These are phyloP conservation scores for Acer campestre DNA, from an alignment of 345 rosid species.

Conservation along the genomic window DNA sequence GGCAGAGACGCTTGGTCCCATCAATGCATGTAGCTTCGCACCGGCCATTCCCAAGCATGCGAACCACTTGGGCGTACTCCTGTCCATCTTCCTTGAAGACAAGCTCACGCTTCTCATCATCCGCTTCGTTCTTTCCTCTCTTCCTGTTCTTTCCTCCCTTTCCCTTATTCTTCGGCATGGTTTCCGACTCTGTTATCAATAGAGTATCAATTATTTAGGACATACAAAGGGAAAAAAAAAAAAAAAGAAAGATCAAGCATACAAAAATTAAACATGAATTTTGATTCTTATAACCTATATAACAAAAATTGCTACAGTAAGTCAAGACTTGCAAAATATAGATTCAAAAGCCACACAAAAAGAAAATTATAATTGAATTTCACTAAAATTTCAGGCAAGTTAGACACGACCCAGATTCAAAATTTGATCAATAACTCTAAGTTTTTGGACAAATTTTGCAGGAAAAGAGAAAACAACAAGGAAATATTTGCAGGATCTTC, in stretches of 20 bases:
- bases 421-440: not conserved
- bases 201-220: conserved; percentile 24
- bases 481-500: not conserved
- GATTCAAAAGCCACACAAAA: not conserved
- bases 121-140: conserved; percentile 87
- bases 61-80: conserved; percentile 71
- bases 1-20: conserved; percentile 65
- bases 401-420: not conserved
- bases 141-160: conserved; percentile 90
- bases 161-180: conserved; percentile 85
- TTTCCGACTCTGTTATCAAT: conserved; percentile 29
- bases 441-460: not conserved
- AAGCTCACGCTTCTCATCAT: conserved; percentile 76
- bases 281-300: not conserved
- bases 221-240: not conserved
- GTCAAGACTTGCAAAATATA: not conserved
- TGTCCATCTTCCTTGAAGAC: conserved; percentile 80
- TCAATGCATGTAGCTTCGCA: conserved; percentile 75
- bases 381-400: not conserved
- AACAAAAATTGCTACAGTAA: not conserved
- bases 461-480: not conserved
- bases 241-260: not conserved
- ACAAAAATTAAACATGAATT: not conserved
- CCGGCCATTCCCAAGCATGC: conserved; percentile 78
- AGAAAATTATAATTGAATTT: not conserved